These are phyloP conservation scores for Lactarius trivialis DNA, from an alignment of 768 basidiomycete genomes.

Conservation along the genomic window DNA sequence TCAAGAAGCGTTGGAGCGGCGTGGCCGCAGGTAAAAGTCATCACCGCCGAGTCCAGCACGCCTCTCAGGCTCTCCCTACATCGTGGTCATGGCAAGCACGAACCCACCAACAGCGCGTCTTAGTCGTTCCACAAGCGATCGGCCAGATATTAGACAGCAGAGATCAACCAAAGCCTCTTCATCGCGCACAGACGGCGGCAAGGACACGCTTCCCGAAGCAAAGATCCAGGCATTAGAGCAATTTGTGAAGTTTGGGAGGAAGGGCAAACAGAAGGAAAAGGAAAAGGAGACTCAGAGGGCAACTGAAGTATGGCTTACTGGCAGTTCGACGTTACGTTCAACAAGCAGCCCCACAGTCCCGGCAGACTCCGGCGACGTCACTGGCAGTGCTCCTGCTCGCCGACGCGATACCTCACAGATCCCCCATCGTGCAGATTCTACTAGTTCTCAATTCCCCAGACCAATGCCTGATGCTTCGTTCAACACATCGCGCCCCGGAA, in stretches of 20 bases:
- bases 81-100: conserved; percentile 1
- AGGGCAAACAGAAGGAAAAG: conserved; percentile 13
- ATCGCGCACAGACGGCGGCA: neutral
- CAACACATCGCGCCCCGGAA: neutral
- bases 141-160: neutral
- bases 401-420: neutral
- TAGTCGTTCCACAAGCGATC: conserved; percentile 9
- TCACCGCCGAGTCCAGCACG: neutral
- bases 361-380: neutral
- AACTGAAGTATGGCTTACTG: conserved; percentile 23
- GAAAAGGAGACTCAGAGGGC: neutral
- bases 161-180: neutral
- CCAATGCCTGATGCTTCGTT: neutral
- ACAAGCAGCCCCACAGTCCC: neutral
- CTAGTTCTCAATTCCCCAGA: neutral
- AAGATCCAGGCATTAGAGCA: conserved; percentile 19
- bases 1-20: neutral
- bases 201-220: conserved; percentile 10
- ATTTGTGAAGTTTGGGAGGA: conserved; percentile 22
- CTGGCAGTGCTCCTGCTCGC: neutral
- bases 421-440: neutral
- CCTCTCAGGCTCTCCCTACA: neutral
- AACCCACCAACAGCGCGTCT: conserved; percentile 5
- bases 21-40: neutral
- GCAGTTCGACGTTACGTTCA: conserved; percentile 14